Evolutionary conservation across 208 protist species (phyloP).

Genomic region (Endotrypanum monterogeii): DNA sequence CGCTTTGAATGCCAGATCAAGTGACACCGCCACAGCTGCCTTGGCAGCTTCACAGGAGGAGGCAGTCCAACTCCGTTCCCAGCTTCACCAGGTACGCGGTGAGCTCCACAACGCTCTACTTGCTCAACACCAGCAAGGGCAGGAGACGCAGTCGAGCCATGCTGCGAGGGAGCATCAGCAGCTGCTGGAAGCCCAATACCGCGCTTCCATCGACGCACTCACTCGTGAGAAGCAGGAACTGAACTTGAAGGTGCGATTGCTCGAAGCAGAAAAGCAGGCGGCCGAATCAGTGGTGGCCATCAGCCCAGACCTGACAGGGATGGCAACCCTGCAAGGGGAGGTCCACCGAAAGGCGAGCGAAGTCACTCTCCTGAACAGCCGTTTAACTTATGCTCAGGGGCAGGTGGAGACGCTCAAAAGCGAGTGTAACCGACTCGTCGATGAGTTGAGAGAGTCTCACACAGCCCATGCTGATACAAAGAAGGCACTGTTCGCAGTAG

Average conservation of each 20-base stretch:
- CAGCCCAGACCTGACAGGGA: conserved; percentile 31
- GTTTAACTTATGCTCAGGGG: conserved; percentile 59
- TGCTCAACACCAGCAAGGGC: conserved; percentile 21
- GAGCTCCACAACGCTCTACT: conserved; percentile 36
- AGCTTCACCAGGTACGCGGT: conserved; percentile 40
- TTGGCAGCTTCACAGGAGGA: conserved; percentile 23
- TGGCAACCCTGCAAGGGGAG: conserved; percentile 60
- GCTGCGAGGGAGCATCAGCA: conserved; percentile 14
- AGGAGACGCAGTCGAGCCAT: conserved; percentile 5
- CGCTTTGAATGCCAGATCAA: neutral
- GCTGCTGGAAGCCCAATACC: conserved; percentile 47
- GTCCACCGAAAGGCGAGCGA: conserved; percentile 54
- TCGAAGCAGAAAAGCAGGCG: conserved; percentile 41
- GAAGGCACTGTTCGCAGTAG: conserved; percentile 55
- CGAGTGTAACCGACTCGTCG: conserved; percentile 72
- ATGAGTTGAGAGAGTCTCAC: conserved; percentile 58
- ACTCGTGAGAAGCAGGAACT: conserved; percentile 54
- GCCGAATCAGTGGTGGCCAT: neutral
- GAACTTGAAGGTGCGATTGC: conserved; percentile 39
- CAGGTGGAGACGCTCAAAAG: conserved; percentile 72
- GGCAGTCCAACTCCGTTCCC: conserved; percentile 23
- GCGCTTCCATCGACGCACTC: conserved; percentile 37
- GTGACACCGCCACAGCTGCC: neutral
- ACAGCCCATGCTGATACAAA: conserved; percentile 48
- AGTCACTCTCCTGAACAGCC: conserved; percentile 61